Evolutionary conservation across 73 alveolate genomes (phyloP).

Genomic region (Stentor coeruleus): DNA sequence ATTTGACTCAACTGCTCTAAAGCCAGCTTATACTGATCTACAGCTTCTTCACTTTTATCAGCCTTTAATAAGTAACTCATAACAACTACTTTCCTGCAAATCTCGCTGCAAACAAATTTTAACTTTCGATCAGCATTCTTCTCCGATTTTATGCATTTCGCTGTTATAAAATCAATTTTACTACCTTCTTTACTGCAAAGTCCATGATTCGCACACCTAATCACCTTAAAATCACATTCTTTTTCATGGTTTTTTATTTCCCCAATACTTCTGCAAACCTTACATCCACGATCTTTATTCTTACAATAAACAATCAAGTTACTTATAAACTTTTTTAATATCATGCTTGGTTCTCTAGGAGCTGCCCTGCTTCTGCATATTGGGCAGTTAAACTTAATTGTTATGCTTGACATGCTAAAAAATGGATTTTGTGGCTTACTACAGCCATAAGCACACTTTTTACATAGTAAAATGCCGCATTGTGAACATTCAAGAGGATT

Average conservation of each 20-base stretch:
- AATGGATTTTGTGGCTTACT: neutral
- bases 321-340: neutral
- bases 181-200: neutral
- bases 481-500: neutral
- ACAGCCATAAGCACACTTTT: neutral
- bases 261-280: neutral
- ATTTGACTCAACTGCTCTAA: too few species aligned
- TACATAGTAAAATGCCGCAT: slow-evolving; percentile 1
- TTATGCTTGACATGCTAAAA: too few species aligned
- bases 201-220: neutral
- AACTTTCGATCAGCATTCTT: neutral
- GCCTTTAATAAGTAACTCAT: too few species aligned
- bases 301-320: neutral
- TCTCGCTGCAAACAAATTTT: neutral
- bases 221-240: neutral
- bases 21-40: too few species aligned
- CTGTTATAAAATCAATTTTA: neutral
- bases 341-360: neutral
- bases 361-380: neutral
- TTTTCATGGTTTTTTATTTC: neutral
- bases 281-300: neutral
- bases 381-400: slow-evolving; percentile 18
- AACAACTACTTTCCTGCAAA: neutral
- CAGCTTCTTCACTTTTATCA: too few species aligned
- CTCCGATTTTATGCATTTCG: neutral